Conservation (phyloP, 768 basidiomycete species). For the Daedaleopsis nitida region DNA sequence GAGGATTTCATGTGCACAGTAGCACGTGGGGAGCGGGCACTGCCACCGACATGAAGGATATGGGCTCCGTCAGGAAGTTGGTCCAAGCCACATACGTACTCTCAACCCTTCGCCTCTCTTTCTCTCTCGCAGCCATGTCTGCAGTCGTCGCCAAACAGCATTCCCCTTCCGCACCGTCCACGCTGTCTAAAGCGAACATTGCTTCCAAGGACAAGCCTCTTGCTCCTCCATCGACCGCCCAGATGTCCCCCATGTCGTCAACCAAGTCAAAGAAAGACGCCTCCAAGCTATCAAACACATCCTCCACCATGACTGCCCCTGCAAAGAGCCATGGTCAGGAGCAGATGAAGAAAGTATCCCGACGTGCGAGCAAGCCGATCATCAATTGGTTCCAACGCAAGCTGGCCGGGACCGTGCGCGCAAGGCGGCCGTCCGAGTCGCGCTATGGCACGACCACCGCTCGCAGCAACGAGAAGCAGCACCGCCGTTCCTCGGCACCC, state of each 20-base stretch:
- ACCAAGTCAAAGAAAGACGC: slow-evolving; percentile 29
- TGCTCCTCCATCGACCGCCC: slow-evolving; percentile 1
- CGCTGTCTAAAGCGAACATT: slow-evolving; percentile 6
- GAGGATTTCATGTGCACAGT: background rate
- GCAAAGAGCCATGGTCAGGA: slow-evolving; percentile 2
- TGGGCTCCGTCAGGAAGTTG: background rate
- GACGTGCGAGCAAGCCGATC: slow-evolving; percentile 80
- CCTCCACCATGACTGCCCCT: slow-evolving; percentile 3
- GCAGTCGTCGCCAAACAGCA: slow-evolving; percentile 12
- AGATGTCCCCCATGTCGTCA: slow-evolving; percentile 8
- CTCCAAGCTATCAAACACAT: slow-evolving; percentile 4
- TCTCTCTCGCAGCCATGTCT: slow-evolving; percentile 14
- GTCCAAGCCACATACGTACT: background rate
- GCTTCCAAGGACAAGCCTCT: slow-evolving; percentile 13
- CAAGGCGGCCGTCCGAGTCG: slow-evolving; percentile 49
- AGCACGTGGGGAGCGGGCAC: slow-evolving; percentile 5
- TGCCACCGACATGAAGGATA: slow-evolving; percentile 9
- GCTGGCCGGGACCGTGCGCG: slow-evolving; percentile 66
- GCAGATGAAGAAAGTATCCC: slow-evolving; percentile 63
- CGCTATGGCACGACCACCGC: slow-evolving; percentile 22
- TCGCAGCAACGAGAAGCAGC: slow-evolving; percentile 26
- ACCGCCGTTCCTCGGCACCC: slow-evolving; percentile 28
- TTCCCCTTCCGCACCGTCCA: slow-evolving; percentile 1
- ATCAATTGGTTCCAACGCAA: slow-evolving; percentile 92
- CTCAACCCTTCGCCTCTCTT: background rate